Evolutionary conservation across 257 asterid genomes (phyloP).

Genomic region (Petrea volubilis): DNA sequence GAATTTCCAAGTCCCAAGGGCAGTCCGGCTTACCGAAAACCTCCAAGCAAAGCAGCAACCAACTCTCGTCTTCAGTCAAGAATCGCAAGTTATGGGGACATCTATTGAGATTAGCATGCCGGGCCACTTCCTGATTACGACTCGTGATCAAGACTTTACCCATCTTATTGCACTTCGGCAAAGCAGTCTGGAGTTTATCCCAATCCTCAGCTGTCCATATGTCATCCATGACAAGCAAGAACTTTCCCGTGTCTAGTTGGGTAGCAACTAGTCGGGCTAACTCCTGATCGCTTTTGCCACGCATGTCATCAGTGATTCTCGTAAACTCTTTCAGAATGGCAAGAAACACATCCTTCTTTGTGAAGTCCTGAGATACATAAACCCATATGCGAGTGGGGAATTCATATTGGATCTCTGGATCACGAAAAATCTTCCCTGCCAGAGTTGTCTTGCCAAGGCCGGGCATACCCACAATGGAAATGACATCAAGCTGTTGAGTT

Average conservation of each 20-base stretch:
- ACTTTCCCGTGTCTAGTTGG: constrained; percentile 14
- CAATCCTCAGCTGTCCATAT: constrained; percentile 33
- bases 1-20: constrained; percentile 21
- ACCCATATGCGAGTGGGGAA: constrained; percentile 29
- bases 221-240: constrained; percentile 43
- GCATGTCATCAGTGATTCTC: constrained; percentile 14
- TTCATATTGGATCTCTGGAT: constrained; percentile 18
- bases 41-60: constrained; percentile 35
- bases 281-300: not conserved
- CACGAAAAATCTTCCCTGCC: constrained; percentile 27
- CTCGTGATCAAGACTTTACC: constrained; percentile 47
- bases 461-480: constrained; percentile 36
- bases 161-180: constrained; percentile 15
- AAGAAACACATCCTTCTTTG: constrained; percentile 25
- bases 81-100: constrained; percentile 33
- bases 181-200: constrained; percentile 30
- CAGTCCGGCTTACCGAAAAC: constrained; percentile 26
- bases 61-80: constrained; percentile 26
- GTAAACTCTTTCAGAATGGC: constrained; percentile 22
- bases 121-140: constrained; percentile 29
- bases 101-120: not conserved
- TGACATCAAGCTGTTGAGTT: not conserved
- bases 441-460: constrained; percentile 39
- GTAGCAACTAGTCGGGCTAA: not conserved
- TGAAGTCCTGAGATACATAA: constrained; percentile 22